Percentiles rank a stretch among this genome's conserved stretches.
Evolutionary conservation across 2,329 filamentous ascomycete genomes (phyloP).

Genomic region (Myotisia sp.): DNA sequence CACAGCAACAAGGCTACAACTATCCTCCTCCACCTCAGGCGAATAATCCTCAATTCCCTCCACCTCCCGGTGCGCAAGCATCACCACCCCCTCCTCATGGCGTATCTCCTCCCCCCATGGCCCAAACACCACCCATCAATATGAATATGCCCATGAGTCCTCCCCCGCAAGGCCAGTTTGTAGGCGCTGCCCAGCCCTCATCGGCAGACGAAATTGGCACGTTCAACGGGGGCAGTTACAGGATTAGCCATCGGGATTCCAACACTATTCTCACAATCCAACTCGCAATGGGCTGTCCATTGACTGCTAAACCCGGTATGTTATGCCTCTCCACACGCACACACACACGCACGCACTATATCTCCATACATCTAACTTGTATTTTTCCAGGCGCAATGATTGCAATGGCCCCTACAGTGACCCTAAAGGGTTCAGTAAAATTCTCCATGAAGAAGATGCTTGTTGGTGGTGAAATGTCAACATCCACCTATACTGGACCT

Average conservation of each 20-base stretch:
- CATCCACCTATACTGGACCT: conserved; percentile 72
- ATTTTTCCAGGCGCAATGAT: conserved; percentile 60
- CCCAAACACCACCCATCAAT: conserved; percentile 14
- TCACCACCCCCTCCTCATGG: conserved; percentile 13
- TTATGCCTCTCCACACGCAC: not conserved
- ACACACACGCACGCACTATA: not conserved
- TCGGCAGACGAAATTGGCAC: conserved; percentile 77
- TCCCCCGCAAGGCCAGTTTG: conserved; percentile 43
- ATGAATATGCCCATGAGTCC: conserved; percentile 29
- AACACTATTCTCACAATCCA: conserved; percentile 85
- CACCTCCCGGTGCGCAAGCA: conserved; percentile 12
- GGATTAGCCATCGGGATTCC: conserved; percentile 80
- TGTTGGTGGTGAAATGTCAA: conserved; percentile 61
- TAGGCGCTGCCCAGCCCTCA: conserved; percentile 44
- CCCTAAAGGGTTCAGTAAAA: conserved; percentile 66
- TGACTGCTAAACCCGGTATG: conserved; percentile 61
- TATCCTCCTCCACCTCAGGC: conserved; percentile 8
- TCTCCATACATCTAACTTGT: not conserved
- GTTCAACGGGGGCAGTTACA: conserved; percentile 90
- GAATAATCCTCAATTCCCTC: conserved; percentile 13
- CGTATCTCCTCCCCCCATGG: conserved; percentile 11
- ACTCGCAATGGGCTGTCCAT: conserved; percentile 73
- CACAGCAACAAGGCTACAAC: conserved; percentile 12
- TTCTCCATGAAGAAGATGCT: conserved; percentile 90
- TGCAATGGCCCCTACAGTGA: conserved; percentile 81